Conservation (phyloP, 352 stramenopile species). For the Phytophthora boehmeriae region DNA sequence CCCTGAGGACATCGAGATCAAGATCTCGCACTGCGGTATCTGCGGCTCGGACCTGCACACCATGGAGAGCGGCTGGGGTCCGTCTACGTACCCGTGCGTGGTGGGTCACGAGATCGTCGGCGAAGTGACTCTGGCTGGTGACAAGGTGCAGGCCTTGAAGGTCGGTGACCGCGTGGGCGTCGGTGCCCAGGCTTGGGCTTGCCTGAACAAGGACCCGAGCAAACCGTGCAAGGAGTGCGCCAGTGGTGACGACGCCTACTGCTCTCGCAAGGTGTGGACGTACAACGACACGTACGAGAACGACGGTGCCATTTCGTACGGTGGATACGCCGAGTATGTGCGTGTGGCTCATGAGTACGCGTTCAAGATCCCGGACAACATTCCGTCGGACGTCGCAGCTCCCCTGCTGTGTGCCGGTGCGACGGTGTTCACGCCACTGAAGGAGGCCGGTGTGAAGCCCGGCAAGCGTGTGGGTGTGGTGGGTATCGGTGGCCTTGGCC, state of each 20-base stretch:
- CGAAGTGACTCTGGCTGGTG: constrained; percentile 31
- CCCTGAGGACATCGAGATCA: constrained; percentile 49
- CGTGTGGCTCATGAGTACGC: constrained; percentile 62
- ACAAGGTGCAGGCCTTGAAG: constrained; percentile 53
- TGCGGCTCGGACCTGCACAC: constrained; percentile 55
- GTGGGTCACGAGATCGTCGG: constrained; percentile 60
- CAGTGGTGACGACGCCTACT: constrained; percentile 62
- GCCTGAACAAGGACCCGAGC: constrained; percentile 54
- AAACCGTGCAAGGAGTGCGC: constrained; percentile 58
- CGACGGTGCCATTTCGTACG: constrained; percentile 40
- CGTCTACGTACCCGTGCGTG: constrained; percentile 40
- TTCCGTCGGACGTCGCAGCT: constrained; percentile 50
- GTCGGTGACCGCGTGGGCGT: constrained; percentile 79
- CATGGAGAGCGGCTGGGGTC: constrained; percentile 44
- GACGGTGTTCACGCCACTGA: constrained; percentile 73
- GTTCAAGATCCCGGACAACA: constrained; percentile 65
- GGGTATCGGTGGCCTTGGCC: constrained; percentile 80
- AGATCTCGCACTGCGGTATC: constrained; percentile 57
- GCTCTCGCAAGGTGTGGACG: constrained; percentile 39
- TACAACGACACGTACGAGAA: constrained; percentile 43
- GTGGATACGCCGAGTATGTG: constrained; percentile 73
- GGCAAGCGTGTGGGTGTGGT: constrained; percentile 63
- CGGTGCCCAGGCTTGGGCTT: constrained; percentile 71
- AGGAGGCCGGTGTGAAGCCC: constrained; percentile 40
- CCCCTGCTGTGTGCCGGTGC: constrained; percentile 82